phyloP scores from a whole-genome alignment of 345 rosid genomes.

The Rhodamnia rubescens region DNA sequence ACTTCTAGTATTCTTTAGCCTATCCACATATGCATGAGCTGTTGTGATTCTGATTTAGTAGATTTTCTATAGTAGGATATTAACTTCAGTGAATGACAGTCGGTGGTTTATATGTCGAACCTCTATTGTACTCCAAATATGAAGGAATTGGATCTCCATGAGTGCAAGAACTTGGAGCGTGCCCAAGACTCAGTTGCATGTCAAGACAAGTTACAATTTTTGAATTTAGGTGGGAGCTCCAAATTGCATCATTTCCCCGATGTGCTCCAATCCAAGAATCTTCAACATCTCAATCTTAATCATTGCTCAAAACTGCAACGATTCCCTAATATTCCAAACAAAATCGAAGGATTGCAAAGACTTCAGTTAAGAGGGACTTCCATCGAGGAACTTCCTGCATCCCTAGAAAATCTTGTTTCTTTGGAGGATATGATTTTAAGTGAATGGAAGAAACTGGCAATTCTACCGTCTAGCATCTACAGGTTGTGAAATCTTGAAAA shows the following conservation, averaged over 20 bases:
- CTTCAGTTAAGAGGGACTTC: rapidly evolving
- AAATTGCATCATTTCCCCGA: no score
- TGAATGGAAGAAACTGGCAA: rapidly evolving
- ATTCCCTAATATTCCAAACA: background rate
- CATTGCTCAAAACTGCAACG: background rate
- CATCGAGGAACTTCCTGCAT: background rate
- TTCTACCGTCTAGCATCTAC: background rate
- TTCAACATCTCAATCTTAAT: no score
- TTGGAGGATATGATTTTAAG: rapidly evolving
- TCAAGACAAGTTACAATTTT: rapidly evolving
- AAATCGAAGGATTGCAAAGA: rapidly evolving
- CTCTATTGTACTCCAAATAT: background rate
- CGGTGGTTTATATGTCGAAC: rapidly evolving
- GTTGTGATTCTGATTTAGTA: no score
- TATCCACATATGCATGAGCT: no score
- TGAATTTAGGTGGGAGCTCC: background rate
- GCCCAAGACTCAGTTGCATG: background rate
- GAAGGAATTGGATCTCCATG: rapidly evolving
- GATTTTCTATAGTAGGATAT: background rate
- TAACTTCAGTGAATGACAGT: rapidly evolving
- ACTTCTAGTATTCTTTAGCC: no score
- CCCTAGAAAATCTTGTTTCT: background rate
- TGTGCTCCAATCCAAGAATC: no score
- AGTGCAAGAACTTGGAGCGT: background rate
- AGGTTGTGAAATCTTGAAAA: background rate